Conservation (phyloP, 495 filamentous ascomycete genomes). For the Tuber microsphaerosporum region DNA sequence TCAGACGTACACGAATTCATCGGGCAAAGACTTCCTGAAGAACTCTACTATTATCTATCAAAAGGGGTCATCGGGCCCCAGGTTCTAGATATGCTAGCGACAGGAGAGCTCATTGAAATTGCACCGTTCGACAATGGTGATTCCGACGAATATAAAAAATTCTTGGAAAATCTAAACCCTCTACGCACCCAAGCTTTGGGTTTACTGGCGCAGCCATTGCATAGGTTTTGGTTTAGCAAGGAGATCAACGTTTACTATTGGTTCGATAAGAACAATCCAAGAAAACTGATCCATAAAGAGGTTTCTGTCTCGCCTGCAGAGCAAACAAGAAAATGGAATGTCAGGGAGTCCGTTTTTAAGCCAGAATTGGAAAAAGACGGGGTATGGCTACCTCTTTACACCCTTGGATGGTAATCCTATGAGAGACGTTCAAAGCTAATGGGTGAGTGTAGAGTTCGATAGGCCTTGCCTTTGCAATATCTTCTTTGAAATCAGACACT, state of each 20-base stretch:
- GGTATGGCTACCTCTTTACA: slow-evolving; percentile 12
- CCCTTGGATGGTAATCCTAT: background rate
- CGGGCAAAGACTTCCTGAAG: slow-evolving; percentile 78
- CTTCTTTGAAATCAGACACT: slow-evolving; percentile 54
- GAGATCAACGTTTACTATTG: slow-evolving; percentile 70
- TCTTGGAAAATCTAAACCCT: slow-evolving; percentile 65
- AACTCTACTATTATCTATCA: slow-evolving; percentile 86
- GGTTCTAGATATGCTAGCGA: slow-evolving; percentile 70
- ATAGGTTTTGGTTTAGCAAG: slow-evolving; percentile 72
- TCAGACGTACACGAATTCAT: slow-evolving; percentile 81
- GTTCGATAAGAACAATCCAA: slow-evolving; percentile 66
- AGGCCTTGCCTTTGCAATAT: slow-evolving; percentile 52
- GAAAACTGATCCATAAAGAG: slow-evolving; percentile 59
- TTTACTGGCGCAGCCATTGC: slow-evolving; percentile 66
- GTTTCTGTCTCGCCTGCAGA: slow-evolving; percentile 54
- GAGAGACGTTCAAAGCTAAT: slow-evolving; percentile 5
- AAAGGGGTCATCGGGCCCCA: slow-evolving; percentile 71
- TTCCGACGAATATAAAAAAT: slow-evolving; percentile 68
- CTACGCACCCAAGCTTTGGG: slow-evolving; percentile 67
- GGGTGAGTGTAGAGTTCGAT: slow-evolving; percentile 47
- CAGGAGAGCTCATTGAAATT: slow-evolving; percentile 63
- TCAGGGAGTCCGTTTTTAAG: slow-evolving; percentile 52
- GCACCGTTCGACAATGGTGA: slow-evolving; percentile 76
- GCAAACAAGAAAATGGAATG: slow-evolving; percentile 65
- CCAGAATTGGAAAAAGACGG: slow-evolving; percentile 45